Evolutionary conservation across 1,139 yeast genomes (phyloP), one percentile per base, ranked within the genome.

Genomic region (Kodamaea derodonti): DNA sequence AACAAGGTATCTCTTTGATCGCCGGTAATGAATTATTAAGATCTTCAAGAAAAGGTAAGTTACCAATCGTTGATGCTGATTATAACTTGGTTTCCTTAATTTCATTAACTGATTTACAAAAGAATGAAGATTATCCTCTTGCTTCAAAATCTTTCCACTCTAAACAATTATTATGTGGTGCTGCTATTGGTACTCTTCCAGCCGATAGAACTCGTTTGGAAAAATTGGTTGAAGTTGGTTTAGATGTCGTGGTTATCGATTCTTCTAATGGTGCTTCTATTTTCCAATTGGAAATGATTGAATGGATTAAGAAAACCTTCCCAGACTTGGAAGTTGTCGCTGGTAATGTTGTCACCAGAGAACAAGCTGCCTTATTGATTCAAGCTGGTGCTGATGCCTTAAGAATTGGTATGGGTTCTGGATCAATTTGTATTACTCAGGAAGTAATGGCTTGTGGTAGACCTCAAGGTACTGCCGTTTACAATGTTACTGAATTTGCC

Each of bases 371-470:
- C 46, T 75, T 80, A 54, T 78, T 92, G 59, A 94, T 92, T 52
- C 84, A 78, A 53, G 97, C 95, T 38, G 98, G 98, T 67, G 96
- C 95, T 38, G 99, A 92, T 65, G 98, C 90, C 60, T 77, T 92
- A 56, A 88, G 97, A 77, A 90, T 92, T 49, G 99, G 98, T 71
- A 92, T 92, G 99, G 99, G 99, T 56, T 87, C 97, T 29, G 98
- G 98, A 57, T 87, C 97, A 41, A 92, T 92, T 58, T 92, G 97
- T 77, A 94, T 92, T 59, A 92, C 98, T 39, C 98, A 94, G 72
- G 99, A 92, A 71, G 98, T 92, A 42, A 92, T 92, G 99, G 98
- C 99, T 34, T 95, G 96, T 71, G 99, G 99, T 69, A 90, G 98
- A 77, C 98, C 99, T 41, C 98, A 94, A 75, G 99, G 97, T 69